These are phyloP conservation scores for Coemansia sp. DNA, from an alignment of 192 early-diverging fungal species.

Conservation along the genomic window DNA sequence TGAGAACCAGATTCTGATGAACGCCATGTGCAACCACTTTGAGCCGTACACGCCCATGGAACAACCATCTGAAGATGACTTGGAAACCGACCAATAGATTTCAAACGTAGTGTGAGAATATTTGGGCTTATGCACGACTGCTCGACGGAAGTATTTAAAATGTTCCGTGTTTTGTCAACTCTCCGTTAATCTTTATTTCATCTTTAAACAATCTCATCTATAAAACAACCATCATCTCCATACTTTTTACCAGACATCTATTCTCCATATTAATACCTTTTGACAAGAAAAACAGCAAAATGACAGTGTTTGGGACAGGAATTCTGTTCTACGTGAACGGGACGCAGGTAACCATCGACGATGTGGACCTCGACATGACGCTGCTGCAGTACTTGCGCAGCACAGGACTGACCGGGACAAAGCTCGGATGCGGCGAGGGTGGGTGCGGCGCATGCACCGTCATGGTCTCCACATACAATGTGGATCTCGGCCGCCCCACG, in stretches of 20 bases:
- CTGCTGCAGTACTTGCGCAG: constrained; percentile 67
- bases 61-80: neutral
- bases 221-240: neutral
- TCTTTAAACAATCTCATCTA: neutral
- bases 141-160: neutral
- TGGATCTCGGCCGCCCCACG: constrained; percentile 47
- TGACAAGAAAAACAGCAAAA: neutral
- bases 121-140: neutral
- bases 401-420: constrained; percentile 69
- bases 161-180: constrained; percentile 1
- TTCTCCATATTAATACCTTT: neutral
- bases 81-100: neutral
- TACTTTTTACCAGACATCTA: too few species aligned
- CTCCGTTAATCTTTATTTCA: constrained; percentile 9
- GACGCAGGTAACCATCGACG: constrained; percentile 53
- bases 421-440: constrained; percentile 81
- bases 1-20: constrained; percentile 7
- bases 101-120: neutral
- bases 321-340: constrained; percentile 67
- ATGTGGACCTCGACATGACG: constrained; percentile 60
- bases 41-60: neutral
- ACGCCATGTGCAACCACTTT: constrained; percentile 2
- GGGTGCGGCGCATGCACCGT: constrained; percentile 83
- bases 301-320: neutral
- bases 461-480: constrained; percentile 65